Evolutionary conservation across 805 yeast genomes (phyloP), one percentile per base, ranked within the genome.

Genomic region (Dipodascopsis uninucleata): DNA sequence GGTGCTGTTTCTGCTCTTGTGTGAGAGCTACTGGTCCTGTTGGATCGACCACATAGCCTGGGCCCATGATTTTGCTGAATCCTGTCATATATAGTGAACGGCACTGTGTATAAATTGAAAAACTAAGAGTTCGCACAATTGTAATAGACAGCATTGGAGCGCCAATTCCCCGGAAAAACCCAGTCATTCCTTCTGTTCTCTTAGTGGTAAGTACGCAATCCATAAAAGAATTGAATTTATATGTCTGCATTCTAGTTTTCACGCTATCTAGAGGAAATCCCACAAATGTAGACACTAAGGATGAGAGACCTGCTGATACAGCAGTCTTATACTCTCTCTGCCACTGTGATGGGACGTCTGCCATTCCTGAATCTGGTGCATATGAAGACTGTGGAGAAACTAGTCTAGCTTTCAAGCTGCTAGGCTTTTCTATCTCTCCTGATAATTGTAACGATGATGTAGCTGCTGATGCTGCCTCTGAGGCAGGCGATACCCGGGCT

Each of bases 221-320:
- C 40, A 70, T 61, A 22, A 81, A 72, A 39, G 76, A 72, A 12
- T 67, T 66, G 65, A 77, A 85, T 42, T 74, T 71, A 53, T 84
- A 82, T 0, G 94, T 82, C 61, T 86, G 96, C 79, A 84, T 80
- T 48, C 95, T 70, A 0, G 95, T 87, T 62, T 86, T 86, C 47
- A 87, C 71, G n/a, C 93, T 82, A 61, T 86, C 96, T 39, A 86
- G 64, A 0, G 96, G 96, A 58, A 80, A 86, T 16, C 93, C 94
- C n/a, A 79, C 72, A 2, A 77, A 68, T 1, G 88, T 81, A 16
- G 88, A 73, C 9, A 74, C 62, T 33, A 82, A 62, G 0, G 88
- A 80, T 1, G 89, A 69, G 0, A 77, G 63, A 53, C 79, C 82
- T 0, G 93, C 85, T 40, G 83, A 59, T 1, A 79, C 63, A 7